These are phyloP conservation scores for Lepidium sativum DNA, from an alignment of 345 rosid species.

Conservation along the genomic window DNA sequence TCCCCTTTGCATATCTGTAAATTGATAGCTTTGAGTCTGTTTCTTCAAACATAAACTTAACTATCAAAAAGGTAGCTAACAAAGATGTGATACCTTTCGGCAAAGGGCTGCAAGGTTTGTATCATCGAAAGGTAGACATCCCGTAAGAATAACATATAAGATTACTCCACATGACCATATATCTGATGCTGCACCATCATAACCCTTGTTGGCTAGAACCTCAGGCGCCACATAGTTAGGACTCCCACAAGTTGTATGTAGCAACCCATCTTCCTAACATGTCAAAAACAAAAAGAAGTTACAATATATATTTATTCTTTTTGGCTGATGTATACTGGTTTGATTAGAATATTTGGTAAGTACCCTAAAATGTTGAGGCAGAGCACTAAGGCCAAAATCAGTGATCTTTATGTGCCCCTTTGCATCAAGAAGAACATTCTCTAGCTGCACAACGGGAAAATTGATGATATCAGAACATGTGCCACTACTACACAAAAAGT, in stretches of 20 bases:
- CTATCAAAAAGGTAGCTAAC: background rate
- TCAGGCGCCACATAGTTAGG: constrained; percentile 94
- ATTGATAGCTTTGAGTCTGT: background rate
- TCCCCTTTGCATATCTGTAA: constrained; percentile 77
- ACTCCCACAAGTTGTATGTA: constrained; percentile 92
- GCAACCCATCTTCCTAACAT: constrained; percentile 62
- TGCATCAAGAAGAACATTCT: constrained; percentile 75
- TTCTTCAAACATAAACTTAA: background rate
- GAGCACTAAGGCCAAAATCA: constrained; percentile 92
- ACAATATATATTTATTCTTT: background rate
- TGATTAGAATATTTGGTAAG: background rate
- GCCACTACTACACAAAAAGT: background rate
- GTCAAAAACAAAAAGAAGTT: background rate
- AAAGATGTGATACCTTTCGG: constrained; percentile 45
- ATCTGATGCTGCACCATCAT: constrained; percentile 84
- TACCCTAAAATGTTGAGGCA: constrained; percentile 84
- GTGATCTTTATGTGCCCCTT: constrained; percentile 75
- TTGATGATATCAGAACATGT: constrained; percentile 5
- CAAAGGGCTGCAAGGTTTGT: constrained; percentile 76
- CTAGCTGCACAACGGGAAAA: constrained; percentile 45
- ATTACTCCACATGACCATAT: constrained; percentile 94
- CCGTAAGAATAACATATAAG: constrained; percentile 71
- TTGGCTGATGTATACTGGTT: constrained; percentile 26
- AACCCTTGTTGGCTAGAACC: constrained; percentile 75
- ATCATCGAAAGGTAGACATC: constrained; percentile 87